Conservation (phyloP, 2,329 filamentous ascomycete genomes). For the Triangularia setosa region DNA sequence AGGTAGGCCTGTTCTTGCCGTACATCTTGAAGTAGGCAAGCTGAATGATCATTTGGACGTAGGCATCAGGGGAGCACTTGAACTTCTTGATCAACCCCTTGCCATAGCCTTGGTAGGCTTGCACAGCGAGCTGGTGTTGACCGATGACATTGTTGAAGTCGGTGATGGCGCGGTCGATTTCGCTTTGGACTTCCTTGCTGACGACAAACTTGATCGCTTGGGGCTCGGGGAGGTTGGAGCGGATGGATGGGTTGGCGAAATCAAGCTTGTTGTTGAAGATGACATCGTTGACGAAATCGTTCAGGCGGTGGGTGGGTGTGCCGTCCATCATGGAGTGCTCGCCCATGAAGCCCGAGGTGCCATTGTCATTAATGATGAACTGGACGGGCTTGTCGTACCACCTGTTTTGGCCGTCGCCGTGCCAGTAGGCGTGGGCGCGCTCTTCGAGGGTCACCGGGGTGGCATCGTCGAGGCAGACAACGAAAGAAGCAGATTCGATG, state of each 20-base stretch:
- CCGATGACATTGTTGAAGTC: constrained; percentile 81
- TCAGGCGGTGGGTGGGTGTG: constrained; percentile 92
- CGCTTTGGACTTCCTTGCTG: constrained; percentile 66
- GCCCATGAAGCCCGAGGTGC: constrained; percentile 94
- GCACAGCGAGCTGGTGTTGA: constrained; percentile 85
- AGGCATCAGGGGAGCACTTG: constrained; percentile 95
- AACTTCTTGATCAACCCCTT: constrained; percentile 99
- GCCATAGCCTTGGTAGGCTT: constrained; percentile 95
- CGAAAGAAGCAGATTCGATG: constrained; percentile 84
- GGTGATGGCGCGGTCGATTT: constrained; percentile 72
- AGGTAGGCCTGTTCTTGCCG: constrained; percentile 94
- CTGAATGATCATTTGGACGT: constrained; percentile 98
- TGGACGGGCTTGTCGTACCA: constrained; percentile 99
- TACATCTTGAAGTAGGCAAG: constrained; percentile 99
- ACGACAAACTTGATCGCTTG: constrained; percentile 73
- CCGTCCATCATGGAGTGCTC: constrained; percentile 99
- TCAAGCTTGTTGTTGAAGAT: constrained; percentile 96
- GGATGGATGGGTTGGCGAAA: constrained; percentile 71
- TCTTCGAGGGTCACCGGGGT: constrained; percentile 90
- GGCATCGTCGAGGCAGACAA: constrained; percentile 91
- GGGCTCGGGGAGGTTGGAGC: constrained; percentile 81
- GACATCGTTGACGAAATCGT: constrained; percentile 87
- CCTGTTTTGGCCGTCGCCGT: constrained; percentile 90
- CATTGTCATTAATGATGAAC: constrained; percentile 98
- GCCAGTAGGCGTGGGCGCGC: constrained; percentile 95